A percentile compares a stretch with the other conserved stretches of the same genome.
These are phyloP conservation scores for Colletotrichum sidae DNA, from an alignment of 2,329 filamentous ascomycete species.

Conservation along the genomic window DNA sequence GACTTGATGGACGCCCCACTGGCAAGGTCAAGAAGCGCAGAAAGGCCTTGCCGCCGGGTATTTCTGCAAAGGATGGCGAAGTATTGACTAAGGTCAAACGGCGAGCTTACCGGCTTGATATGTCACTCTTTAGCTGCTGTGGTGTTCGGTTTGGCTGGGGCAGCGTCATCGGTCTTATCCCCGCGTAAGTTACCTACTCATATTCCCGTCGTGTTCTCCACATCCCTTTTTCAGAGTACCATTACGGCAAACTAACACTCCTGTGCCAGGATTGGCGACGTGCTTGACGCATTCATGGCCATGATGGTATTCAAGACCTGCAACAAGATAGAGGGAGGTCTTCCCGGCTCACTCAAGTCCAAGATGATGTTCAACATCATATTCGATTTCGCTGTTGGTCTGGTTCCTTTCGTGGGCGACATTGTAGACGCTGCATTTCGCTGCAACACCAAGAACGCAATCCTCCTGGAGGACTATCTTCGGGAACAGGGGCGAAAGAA, in stretches of 20 bases:
- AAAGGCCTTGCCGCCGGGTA: conserved; percentile 85
- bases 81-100: conserved; percentile 89
- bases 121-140: conserved; percentile 83
- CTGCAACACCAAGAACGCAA: conserved; percentile 81
- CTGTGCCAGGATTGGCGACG: conserved; percentile 74
- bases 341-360: conserved; percentile 69
- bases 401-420: conserved; percentile 83
- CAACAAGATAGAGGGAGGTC: conserved; percentile 79
- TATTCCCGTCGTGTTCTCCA: background rate
- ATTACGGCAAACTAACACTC: conserved; percentile 6
- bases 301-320: conserved; percentile 81
- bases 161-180: conserved; percentile 85
- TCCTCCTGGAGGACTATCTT: conserved; percentile 75
- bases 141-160: conserved; percentile 92
- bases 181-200: conserved; percentile 71
- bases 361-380: conserved; percentile 86
- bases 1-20: conserved; percentile 71
- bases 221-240: background rate
- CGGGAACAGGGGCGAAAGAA: conserved; percentile 74
- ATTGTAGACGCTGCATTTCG: conserved; percentile 78
- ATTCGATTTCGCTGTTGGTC: conserved; percentile 78
- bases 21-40: conserved; percentile 85
- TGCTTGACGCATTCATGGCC: conserved; percentile 78
- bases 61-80: conserved; percentile 84
- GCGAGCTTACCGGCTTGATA: conserved; percentile 87